Percentiles rank a stretch among this genome's conserved stretches.
Evolutionary conservation across 179 eudicot species (phyloP).

Genomic region (Beta lomatogona): DNA sequence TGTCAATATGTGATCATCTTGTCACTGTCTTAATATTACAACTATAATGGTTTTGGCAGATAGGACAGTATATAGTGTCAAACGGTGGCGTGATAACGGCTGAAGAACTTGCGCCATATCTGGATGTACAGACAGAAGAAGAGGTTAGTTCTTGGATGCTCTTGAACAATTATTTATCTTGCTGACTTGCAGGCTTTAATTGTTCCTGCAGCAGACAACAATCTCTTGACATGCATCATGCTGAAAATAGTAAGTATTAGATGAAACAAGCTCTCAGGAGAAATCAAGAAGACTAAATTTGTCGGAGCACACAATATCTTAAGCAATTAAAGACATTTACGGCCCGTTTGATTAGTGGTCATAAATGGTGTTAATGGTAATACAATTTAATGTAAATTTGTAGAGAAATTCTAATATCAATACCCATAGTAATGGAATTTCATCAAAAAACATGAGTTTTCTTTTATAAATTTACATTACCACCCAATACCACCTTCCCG

Average conservation of each 20-base stretch:
- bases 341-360: too few relatives aligned
- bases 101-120: conserved; percentile 98
- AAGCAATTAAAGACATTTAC: not conserved
- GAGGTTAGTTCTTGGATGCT: conserved; percentile 32
- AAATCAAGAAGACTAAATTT: not conserved
- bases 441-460: too few relatives aligned
- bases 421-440: too few relatives aligned
- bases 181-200: not conserved
- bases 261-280: not conserved
- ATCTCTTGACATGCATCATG: not conserved
- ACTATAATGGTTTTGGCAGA: conserved; percentile 48
- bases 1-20: not conserved
- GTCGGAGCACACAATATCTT: not conserved
- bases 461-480: too few relatives aligned
- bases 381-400: too few relatives aligned
- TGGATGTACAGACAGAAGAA: conserved; percentile 62
- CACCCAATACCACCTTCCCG: too few relatives aligned
- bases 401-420: too few relatives aligned
- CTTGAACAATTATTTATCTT: not conserved
- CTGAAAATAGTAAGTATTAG: not conserved
- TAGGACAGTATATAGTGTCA: conserved; percentile 78
- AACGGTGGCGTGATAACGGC: conserved; percentile 94
- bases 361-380: too few relatives aligned
- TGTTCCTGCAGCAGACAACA: not conserved
- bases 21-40: conserved; percentile 6